Conservation (phyloP, 257 asterid species). For the Solanum bulbocastanum region DNA sequence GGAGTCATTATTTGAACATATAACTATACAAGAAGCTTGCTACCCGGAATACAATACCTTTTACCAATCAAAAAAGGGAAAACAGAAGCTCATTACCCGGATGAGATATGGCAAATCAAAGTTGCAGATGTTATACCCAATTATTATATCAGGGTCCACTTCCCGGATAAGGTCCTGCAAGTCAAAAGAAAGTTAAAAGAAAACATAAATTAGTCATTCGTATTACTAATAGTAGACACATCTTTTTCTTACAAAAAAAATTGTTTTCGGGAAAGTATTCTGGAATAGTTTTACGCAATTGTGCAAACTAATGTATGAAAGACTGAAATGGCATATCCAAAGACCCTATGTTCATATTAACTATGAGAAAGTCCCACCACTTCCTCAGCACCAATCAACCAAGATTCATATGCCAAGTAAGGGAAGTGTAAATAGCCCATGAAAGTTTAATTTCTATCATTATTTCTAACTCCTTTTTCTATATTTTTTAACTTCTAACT, state of each 20-base stretch:
- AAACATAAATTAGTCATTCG: neutral
- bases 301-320: neutral
- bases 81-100: slow-evolving; percentile 37
- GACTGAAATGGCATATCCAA: neutral
- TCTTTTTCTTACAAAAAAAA: neutral
- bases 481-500: neutral
- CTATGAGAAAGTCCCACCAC: neutral
- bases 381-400: neutral
- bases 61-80: neutral
- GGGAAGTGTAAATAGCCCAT: neutral
- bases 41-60: slow-evolving; percentile 35
- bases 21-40: neutral
- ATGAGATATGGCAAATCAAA: slow-evolving; percentile 97
- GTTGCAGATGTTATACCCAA: slow-evolving; percentile 97
- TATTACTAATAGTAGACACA: neutral
- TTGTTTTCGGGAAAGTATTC: neutral
- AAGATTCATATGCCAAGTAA: neutral
- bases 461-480: neutral
- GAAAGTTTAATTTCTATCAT: neutral
- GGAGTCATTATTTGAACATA: neutral
- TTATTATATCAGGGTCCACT: slow-evolving; percentile 93
- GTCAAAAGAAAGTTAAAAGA: neutral
- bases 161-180: slow-evolving; percentile 82
- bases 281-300: neutral
- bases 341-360: neutral